phyloP scores from a whole-genome alignment of 495 filamentous ascomycete genomes.

The Penicillium taxi region DNA sequence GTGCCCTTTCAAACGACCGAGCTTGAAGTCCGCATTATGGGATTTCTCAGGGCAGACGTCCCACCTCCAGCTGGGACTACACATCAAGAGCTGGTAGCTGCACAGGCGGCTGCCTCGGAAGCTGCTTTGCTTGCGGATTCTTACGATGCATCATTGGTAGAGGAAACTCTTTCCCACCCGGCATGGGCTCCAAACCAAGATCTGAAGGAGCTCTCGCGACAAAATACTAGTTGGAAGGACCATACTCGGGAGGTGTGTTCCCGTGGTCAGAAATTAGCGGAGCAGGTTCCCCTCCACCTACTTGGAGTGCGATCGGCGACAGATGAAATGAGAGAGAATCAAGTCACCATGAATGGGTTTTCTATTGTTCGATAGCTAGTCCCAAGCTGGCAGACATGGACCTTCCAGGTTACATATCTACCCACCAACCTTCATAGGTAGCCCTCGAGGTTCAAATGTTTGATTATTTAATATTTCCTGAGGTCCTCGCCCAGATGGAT shows the following conservation, averaged over 20 bases:
- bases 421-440: no score
- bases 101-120: conserved; percentile 27
- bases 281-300: conserved; percentile 46
- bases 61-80: conserved; percentile 19
- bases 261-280: conserved; percentile 42
- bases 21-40: conserved; percentile 48
- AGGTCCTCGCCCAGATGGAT: no score
- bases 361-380: conserved; percentile 28
- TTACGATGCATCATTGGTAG: conserved; percentile 42
- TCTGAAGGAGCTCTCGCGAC: conserved; percentile 10
- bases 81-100: conserved; percentile 20
- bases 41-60: conserved; percentile 29
- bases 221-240: conserved; percentile 24
- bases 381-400: not conserved
- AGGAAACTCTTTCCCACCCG: conserved; percentile 45
- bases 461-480: no score
- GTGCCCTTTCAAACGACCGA: conserved; percentile 27
- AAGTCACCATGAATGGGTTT: conserved; percentile 30
- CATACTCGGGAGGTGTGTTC: conserved; percentile 26
- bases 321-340: conserved; percentile 41
- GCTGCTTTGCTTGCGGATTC: conserved; percentile 34
- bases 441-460: no score
- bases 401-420: not conserved
- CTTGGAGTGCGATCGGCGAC: conserved; percentile 46
- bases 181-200: conserved; percentile 43